Base-by-base conservation (phyloP, 169 alveolate genomes). In the Cryptosporidium tyzzeri region DNA sequence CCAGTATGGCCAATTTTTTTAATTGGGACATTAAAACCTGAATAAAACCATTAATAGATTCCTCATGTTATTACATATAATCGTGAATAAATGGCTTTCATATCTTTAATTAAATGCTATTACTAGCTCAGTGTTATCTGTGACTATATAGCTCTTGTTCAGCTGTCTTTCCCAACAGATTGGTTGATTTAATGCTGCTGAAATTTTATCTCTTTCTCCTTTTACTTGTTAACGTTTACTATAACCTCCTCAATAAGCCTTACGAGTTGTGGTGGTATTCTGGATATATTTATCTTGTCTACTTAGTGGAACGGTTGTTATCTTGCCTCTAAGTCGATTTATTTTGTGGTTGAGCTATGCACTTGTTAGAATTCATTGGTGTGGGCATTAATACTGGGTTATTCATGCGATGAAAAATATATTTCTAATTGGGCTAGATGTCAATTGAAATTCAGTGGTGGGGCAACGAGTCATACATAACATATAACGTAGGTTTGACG, bases 191-290 rank as follows among this genome's bases (percentile, higher is more conserved):
- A 65, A 35, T 37, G 48, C 71, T 65, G 71, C 71, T 65, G 48
- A 35, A 26, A 29, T 65, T 65, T 37, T 65, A 65, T 65, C 71
- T 65, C 71, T 65, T 65, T 29, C 50, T 37, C 33, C 48, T 37
- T 33, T 65, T 31, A 35, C n/a, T 65, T 65, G 18, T 37, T 65
- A 29, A 65, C 33, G 26, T 65, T 65, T n/a, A n/a, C 48, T 31
- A 3, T 31, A 3, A 31, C 16, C 71, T 31, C 71, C 71, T 31
- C 41, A 35, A 65, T 65, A 10, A 65, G 71, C 71, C 31, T 37
- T 65, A 65, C 23, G 48, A 65, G 31, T 65, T 37, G 71, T 65
- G 71, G 71, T 65, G 71, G 71, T 65, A 65, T 65, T 65, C 26
- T 65, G 44, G 71, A 37, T 18, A 37, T 18, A 31, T 33, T 65